Evolutionary conservation across 1,139 yeast genomes (phyloP).

Genomic region (Debaryomyces fabryi): DNA sequence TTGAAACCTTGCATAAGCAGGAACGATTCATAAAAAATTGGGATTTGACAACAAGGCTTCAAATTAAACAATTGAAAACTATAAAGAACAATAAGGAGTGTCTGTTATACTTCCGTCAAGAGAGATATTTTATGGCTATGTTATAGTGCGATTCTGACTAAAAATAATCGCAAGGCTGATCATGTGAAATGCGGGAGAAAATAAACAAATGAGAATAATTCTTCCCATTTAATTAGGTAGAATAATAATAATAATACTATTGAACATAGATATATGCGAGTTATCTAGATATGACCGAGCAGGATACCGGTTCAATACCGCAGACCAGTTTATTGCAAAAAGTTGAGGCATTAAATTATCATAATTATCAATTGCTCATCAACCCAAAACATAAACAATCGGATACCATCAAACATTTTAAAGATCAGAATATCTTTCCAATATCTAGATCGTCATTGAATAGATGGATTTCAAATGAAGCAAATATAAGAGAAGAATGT

Average conservation of each 20-base stretch:
- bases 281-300: conserved; percentile 2
- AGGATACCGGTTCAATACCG: conserved; percentile 5
- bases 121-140: conserved; percentile 3
- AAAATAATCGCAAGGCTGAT: not conserved
- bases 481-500: conserved; percentile 13
- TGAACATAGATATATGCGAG: not conserved
- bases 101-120: not conserved
- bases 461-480: conserved; percentile 23
- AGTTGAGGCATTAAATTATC: conserved; percentile 21
- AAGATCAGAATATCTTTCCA: conserved; percentile 14
- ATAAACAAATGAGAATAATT: conserved; percentile 1
- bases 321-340: conserved; percentile 19
- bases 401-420: conserved; percentile 22
- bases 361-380: conserved; percentile 14
- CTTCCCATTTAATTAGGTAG: conserved; percentile 4
- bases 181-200: conserved; percentile 5
- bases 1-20: not conserved
- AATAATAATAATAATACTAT: not conserved
- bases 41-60: conserved; percentile 5
- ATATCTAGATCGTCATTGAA: conserved; percentile 25
- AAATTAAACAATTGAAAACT: not conserved
- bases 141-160: not conserved
- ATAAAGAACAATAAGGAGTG: not conserved
- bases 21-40: not conserved
- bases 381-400: conserved; percentile 25